A percentile compares a stretch with the other conserved stretches of the same genome.
Evolutionary conservation across 73 alveolate species (phyloP).

Genomic region (Paramecium pentaurelia): DNA sequence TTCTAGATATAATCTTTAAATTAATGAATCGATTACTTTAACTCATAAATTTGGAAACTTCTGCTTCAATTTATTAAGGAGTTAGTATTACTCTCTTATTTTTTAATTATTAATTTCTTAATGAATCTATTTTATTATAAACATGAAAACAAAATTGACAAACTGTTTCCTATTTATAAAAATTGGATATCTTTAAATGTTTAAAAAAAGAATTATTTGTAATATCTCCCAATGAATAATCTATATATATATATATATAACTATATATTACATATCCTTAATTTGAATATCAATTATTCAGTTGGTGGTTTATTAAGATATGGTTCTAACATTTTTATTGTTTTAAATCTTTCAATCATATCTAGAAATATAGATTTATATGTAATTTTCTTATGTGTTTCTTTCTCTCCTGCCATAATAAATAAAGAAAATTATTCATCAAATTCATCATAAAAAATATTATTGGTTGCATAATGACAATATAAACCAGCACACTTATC

Average conservation of each 20-base stretch:
- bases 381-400: neutral
- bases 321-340: conserved; percentile 17
- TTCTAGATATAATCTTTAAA: neutral
- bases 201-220: conserved; percentile 17
- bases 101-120: conserved; percentile 17
- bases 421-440: conserved; percentile 56
- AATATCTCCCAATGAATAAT: conserved; percentile 49
- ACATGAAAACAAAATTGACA: conserved; percentile 48
- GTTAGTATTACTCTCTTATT: neutral
- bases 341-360: conserved; percentile 55
- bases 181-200: conserved; percentile 46
- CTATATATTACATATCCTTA: conserved; percentile 40
- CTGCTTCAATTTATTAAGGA: conserved; percentile 21
- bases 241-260: neutral
- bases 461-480: conserved; percentile 51
- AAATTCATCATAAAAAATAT: conserved; percentile 43
- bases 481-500: conserved; percentile 54
- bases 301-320: neutral
- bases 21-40: neutral
- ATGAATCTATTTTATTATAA: conserved; percentile 44
- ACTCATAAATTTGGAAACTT: neutral
- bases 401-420: conserved; percentile 48
- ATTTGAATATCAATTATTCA: conserved; percentile 53
- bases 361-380: conserved; percentile 55
- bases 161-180: conserved; percentile 22